A percentile compares a stretch with the other conserved stretches of the same genome.
phyloP scores from a whole-genome alignment of 148 eudicot species.

The Chenopodium berlandieri region DNA sequence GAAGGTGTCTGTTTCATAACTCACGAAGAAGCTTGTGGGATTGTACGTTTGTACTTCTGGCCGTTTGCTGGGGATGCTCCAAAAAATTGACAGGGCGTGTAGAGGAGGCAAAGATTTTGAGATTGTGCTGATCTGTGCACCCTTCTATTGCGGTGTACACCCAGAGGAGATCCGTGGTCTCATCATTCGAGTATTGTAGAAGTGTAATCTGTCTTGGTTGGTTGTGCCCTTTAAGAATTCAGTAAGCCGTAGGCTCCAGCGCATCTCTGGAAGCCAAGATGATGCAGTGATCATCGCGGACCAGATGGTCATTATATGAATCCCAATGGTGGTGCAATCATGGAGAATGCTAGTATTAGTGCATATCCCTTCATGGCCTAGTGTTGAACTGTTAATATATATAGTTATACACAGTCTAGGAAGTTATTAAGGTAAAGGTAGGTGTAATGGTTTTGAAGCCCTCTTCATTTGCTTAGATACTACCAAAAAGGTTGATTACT shows the following conservation, averaged over 20 bases:
- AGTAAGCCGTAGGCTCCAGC: background rate
- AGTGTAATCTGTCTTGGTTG: slow-evolving; percentile 3
- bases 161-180: background rate
- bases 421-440: too few relatives aligned
- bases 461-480: too few relatives aligned
- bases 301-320: background rate
- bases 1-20: too few relatives aligned
- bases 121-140: slow-evolving; percentile 1
- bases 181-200: background rate
- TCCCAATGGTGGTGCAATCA: background rate
- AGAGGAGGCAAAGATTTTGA: slow-evolving; percentile 1
- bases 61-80: too few relatives aligned
- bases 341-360: background rate
- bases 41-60: too few relatives aligned
- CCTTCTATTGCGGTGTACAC: background rate
- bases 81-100: too few relatives aligned
- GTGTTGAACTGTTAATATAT: too few relatives aligned
- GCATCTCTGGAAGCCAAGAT: background rate
- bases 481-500: too few relatives aligned
- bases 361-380: background rate
- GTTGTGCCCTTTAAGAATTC: slow-evolving; percentile 3
- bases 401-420: too few relatives aligned
- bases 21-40: too few relatives aligned
- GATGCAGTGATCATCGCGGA: slow-evolving; percentile 5
- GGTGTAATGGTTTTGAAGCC: too few relatives aligned